Base-by-base conservation (phyloP, 305 asterid genomes). In the Withania somnifera region DNA sequence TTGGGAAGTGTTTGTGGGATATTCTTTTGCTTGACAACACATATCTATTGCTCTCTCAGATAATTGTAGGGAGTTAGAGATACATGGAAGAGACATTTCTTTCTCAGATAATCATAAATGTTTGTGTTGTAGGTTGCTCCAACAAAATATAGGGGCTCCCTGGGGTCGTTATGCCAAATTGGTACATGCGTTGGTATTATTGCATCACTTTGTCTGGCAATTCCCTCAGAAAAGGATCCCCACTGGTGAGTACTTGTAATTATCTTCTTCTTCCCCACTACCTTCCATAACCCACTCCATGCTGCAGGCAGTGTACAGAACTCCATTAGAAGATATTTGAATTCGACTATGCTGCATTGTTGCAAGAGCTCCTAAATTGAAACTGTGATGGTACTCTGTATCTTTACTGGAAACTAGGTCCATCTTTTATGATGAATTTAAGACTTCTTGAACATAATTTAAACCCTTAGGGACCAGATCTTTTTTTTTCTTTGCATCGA, bases 151-250 rank as follows among this genome's bases (percentile, higher is more conserved):
- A 90, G 98, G 88, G 98, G 98, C 60, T 87, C 90, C 38, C 79
- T 93, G 86, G 97, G 97, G 81, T 88, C 97, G 47, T 86, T 91
- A 77, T 87, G 97, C 84, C 98, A 94, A 88, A 91, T 94, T 63
- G 97, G 98, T 56, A 94, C 98, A 30, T 93, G 95, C 85, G 88
- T 93, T 78, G 98, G 98, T 73, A 89, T 94, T 78, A 90, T 93
- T 82, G 84, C 83, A 32, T 92, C 98, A 45, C 90, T 94, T 34
- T 68, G 68, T 87, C 87, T 93, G 64, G 98, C 88, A n/a, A 86
- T 94, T 80, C 88, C 90, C 82, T 88, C 97, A 52, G 97, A 94
- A 87, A 90, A 82, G 76, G 93, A 93, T 90, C 93, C 97, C 26
- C 97, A 94, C 86, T 94, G 98, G 98, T 93, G 84, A 84, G 90